phyloP scores from a whole-genome alignment of 441 rosid genomes.

The Eutrema salsugineum region DNA sequence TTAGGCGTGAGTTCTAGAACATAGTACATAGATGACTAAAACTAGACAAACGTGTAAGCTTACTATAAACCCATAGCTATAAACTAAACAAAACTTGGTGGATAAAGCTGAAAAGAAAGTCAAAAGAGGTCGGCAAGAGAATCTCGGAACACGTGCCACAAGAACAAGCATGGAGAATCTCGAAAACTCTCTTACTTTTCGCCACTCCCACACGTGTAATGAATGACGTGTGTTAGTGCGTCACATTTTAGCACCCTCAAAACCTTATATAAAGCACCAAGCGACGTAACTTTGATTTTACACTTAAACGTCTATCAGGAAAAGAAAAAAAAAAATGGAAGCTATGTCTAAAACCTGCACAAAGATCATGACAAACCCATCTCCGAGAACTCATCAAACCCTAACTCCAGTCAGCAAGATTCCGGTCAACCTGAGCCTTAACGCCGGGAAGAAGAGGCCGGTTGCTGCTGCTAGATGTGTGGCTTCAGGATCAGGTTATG shows the following conservation, averaged over 20 bases:
- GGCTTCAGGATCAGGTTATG: constrained; percentile 28
- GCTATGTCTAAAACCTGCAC: constrained; percentile 18
- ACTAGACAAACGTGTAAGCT: constrained; percentile 11
- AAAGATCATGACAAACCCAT: constrained; percentile 18
- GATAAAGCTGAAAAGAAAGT: neutral
- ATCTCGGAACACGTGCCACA: constrained; percentile 8
- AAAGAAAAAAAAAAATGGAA: constrained; percentile 6
- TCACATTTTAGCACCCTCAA: neutral
- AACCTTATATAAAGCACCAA: constrained; percentile 23
- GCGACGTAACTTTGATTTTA: neutral
- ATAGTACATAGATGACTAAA: neutral
- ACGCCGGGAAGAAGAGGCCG: neutral
- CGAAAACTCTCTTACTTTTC: constrained; percentile 26
- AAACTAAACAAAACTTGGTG: neutral
- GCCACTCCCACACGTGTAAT: constrained; percentile 17
- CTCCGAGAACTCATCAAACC: neutral
- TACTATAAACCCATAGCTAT: too few species aligned
- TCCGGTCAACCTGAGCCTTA: neutral
- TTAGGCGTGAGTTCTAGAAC: neutral
- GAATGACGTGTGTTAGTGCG: constrained; percentile 13
- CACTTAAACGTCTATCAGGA: neutral
- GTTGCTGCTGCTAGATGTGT: constrained; percentile 25
- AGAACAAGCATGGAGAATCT: constrained; percentile 9
- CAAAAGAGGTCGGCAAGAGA: constrained; percentile 24
- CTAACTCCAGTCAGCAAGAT: neutral